Evolutionary conservation across 345 rosid species (phyloP).

Genomic region (Acer campestre): DNA sequence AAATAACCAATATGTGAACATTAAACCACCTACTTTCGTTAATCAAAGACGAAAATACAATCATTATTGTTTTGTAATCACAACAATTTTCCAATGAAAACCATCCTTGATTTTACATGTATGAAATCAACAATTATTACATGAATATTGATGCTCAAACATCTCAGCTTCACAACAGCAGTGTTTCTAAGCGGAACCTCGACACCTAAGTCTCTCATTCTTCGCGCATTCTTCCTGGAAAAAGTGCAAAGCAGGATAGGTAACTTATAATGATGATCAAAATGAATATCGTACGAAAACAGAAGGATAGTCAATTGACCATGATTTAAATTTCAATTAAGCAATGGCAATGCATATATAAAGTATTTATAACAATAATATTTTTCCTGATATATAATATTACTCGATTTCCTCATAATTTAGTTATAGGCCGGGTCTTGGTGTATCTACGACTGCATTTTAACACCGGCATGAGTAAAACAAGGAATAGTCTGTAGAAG

Average conservation of each 20-base stretch:
- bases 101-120: background rate
- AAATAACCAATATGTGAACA: too few relatives aligned
- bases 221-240: constrained; percentile 43
- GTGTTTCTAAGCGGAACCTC: constrained; percentile 15
- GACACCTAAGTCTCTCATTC: constrained; percentile 35
- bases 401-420: too few relatives aligned
- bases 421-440: too few relatives aligned
- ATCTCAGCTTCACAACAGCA: background rate
- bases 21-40: too few relatives aligned
- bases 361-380: background rate
- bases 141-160: background rate
- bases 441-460: background rate
- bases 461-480: background rate
- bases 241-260: background rate
- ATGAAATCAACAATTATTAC: background rate
- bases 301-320: background rate
- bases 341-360: background rate
- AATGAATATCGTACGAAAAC: background rate
- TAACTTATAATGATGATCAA: background rate
- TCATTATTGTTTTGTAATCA: too few relatives aligned
- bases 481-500: background rate
- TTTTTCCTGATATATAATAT: background rate
- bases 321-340: background rate
- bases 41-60: too few relatives aligned
- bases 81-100: too few relatives aligned